Conservation (phyloP, 108 stramenopile species). For the Nitzschia inconspicua region DNA sequence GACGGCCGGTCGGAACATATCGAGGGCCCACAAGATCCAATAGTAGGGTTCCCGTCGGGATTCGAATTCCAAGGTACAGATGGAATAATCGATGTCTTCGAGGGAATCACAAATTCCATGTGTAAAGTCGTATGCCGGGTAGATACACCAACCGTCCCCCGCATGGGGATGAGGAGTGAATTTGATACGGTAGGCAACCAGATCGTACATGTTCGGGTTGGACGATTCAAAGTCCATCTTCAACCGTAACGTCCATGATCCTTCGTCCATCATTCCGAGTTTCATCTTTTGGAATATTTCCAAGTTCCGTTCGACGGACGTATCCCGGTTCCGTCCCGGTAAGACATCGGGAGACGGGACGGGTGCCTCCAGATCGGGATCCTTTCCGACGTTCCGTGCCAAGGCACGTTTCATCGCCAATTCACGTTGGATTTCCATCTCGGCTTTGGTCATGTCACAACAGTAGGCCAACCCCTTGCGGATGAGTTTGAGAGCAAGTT, state of each 20-base stretch:
- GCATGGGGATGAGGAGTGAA: conserved; percentile 95
- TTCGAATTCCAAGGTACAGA: conserved; percentile 99
- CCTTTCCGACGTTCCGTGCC: conserved; percentile 51
- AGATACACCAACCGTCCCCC: conserved; percentile 97
- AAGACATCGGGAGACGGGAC: conserved; percentile 64
- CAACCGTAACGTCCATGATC: conserved; percentile 89
- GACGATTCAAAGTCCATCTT: conserved; percentile 96
- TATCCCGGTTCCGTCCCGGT: conserved; percentile 89
- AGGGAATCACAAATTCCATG: conserved; percentile 97
- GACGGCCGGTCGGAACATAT: conserved; percentile 94
- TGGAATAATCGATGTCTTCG: conserved; percentile 97
- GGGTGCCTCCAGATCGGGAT: conserved; percentile 73
- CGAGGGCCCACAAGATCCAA: conserved; percentile 97
- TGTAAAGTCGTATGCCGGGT: conserved; percentile 98
- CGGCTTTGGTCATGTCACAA: conserved; percentile 94
- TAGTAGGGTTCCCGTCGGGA: conserved; percentile 95
- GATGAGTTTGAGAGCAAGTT: conserved; percentile 89
- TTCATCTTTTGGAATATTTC: conserved; percentile 93
- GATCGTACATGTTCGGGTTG: conserved; percentile 98
- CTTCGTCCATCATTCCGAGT: conserved; percentile 88
- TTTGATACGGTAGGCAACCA: conserved; percentile 95
- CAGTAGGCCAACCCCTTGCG: conserved; percentile 93
- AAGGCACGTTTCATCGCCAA: conserved; percentile 78
- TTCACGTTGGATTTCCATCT: conserved; percentile 92
- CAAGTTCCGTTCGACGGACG: conserved; percentile 86